Evolutionary conservation across 2,329 filamentous ascomycete species (phyloP), one percentile per base, ranked within the genome.

Genomic region (Tolypocladium pustulatum): DNA sequence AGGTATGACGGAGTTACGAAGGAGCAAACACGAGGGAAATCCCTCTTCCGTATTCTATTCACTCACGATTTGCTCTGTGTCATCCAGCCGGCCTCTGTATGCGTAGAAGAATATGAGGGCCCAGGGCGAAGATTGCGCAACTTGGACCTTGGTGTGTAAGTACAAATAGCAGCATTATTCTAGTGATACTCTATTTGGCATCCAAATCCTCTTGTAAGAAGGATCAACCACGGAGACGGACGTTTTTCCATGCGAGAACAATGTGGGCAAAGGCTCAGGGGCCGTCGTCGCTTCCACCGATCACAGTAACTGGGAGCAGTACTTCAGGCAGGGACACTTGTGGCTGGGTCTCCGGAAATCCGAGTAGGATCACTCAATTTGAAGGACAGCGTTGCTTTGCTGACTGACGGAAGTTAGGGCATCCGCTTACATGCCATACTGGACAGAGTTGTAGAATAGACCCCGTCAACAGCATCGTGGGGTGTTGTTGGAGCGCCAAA

Each of bases 401-500:
- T 7, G 37, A 46, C 54, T 51, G 43, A 58, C 38, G 12, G 30
- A 22, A 6, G 8, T 17, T n/a, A 65, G 64, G 59, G 25, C 41
- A 46, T 17, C 59, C 64, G 10, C 53, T 65, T 27, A 62, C 61
- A 1, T 65, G 64, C 55, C 56, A 62, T 15, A 34, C 59, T 1
- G 62, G 64, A 7, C 64, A 65, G 58, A 60, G 40, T 22, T 65
- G 64, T 27, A 63, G 62, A 27, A 61, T 58, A 15, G 63, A 65
- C 41, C 36, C 30, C 2, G 38, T 25, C 41, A 60, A 61, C n/a
- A 55, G 59, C 34, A 57, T 65, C n/a, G 59, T 65, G 17, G 63
- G 62, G 25, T 65, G 64, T 53, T 65, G 64, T 54, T 64, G 63
- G 63, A 62, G 51, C 34, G 37, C 58, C 15, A 51, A 32, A 10